Conservation (phyloP, 1,284 basidiomycete genomes). For the Takashimella tepidaria region DNA sequence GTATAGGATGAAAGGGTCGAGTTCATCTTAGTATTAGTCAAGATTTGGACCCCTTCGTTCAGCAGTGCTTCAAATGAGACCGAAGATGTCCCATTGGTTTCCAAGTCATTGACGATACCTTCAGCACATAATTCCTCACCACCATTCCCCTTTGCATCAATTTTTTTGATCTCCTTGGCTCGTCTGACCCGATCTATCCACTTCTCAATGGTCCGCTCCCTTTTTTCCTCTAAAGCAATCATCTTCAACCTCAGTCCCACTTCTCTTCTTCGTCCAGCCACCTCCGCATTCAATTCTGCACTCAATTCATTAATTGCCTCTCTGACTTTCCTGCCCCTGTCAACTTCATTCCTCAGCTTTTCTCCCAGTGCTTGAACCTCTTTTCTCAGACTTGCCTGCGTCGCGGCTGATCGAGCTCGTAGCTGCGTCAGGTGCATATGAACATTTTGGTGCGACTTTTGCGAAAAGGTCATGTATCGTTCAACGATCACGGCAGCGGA, state of each 20-base stretch:
- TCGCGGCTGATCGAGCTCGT: slow-evolving; percentile 58
- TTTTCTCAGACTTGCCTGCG: slow-evolving; percentile 55
- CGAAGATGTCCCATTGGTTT: no score
- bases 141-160: slow-evolving; percentile 25
- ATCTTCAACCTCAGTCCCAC: slow-evolving; percentile 63
- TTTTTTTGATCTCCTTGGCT: slow-evolving; percentile 28
- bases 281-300: slow-evolving; percentile 66
- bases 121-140: no score
- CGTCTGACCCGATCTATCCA: slow-evolving; percentile 44
- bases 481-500: slow-evolving; percentile 78
- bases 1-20: neutral
- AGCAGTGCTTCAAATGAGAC: no score
- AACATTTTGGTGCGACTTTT: slow-evolving; percentile 65
- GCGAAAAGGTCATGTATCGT: slow-evolving; percentile 86
- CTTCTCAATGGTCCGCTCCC: slow-evolving; percentile 30
- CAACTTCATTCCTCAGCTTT: slow-evolving; percentile 22
- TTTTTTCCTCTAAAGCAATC: slow-evolving; percentile 61
- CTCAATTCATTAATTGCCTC: slow-evolving; percentile 65
- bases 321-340: slow-evolving; percentile 53
- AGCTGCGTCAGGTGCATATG: slow-evolving; percentile 59
- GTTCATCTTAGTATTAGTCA: slow-evolving; percentile 48
- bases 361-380: slow-evolving; percentile 23
- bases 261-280: slow-evolving; percentile 69
- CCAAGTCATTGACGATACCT: slow-evolving; percentile 19
- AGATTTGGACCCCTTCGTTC: slow-evolving; percentile 61